phyloP scores from a whole-genome alignment of 495 filamentous ascomycete species.

The Melanomma pulvis-pyrius region DNA sequence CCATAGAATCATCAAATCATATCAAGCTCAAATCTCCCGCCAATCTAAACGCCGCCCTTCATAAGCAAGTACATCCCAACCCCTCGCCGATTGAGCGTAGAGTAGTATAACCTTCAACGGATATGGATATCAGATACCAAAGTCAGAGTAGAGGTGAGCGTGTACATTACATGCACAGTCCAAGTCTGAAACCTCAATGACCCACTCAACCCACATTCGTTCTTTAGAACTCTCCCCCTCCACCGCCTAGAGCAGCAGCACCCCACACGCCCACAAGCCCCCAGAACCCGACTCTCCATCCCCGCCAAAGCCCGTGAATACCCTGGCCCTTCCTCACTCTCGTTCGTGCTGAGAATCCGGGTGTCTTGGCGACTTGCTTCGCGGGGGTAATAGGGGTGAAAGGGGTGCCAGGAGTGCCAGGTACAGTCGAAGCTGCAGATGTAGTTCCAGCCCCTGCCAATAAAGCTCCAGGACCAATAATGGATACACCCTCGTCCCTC shows the following conservation, averaged over 20 bases:
- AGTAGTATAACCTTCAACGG: not conserved
- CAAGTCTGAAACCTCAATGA: not conserved
- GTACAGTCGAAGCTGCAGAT: not conserved
- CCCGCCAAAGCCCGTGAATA: conserved; percentile 80
- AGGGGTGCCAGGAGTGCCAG: conserved; percentile 26
- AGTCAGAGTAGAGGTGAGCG: not conserved
- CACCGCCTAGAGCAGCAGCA: conserved; percentile 59
- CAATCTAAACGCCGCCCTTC: not conserved
- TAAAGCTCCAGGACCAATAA: conserved; percentile 46
- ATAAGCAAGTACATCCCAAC: not conserved
- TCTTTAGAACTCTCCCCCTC: conserved; percentile 56
- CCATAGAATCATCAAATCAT: not conserved
- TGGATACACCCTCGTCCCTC: conserved; percentile 70
- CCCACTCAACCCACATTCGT: not conserved
- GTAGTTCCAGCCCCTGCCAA: conserved; percentile 28
- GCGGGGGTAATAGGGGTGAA: conserved; percentile 20
- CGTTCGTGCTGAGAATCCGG: conserved; percentile 43
- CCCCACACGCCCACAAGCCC: conserved; percentile 89
- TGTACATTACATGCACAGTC: not conserved
- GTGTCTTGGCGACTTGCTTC: conserved; percentile 29
- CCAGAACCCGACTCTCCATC: conserved; percentile 97
- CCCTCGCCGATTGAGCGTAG: not conserved
- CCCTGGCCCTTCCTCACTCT: conserved; percentile 74
- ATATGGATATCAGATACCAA: not conserved
- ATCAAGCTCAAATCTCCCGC: too few species aligned